Conservation (phyloP, 352 stramenopile species). For the Phytophthora brassicae region DNA sequence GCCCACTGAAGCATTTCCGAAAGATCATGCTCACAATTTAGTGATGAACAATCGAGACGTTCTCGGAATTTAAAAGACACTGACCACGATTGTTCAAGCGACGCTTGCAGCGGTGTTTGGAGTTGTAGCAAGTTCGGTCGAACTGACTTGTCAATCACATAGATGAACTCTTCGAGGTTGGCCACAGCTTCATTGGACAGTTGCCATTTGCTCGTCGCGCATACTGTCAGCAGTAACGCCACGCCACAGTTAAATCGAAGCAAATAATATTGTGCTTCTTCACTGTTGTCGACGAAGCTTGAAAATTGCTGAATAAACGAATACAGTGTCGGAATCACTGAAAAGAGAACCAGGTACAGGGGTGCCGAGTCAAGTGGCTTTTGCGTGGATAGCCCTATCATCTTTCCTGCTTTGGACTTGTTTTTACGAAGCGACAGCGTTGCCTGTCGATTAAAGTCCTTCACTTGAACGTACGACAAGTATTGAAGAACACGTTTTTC, state of each 20-base stretch:
- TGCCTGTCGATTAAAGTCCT: conserved; percentile 49
- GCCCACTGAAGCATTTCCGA: conserved; percentile 29
- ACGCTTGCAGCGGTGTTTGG: conserved; percentile 13
- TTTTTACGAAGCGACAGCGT: conserved; percentile 53
- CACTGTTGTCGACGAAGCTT: conserved; percentile 35
- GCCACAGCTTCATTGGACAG: conserved; percentile 26
- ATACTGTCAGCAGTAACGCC: conserved; percentile 37
- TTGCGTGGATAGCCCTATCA: conserved; percentile 25
- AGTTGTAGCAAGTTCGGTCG: conserved; percentile 25
- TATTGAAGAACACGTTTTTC: conserved; percentile 38
- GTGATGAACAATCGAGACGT: conserved; percentile 29
- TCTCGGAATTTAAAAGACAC: conserved; percentile 27
- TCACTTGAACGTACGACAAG: conserved; percentile 40
- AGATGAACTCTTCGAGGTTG: conserved; percentile 51
- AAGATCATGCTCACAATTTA: conserved; percentile 27
- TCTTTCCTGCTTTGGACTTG: conserved; percentile 34
- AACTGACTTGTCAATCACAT: conserved; percentile 47
- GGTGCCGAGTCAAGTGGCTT: conserved; percentile 35
- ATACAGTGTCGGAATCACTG: conserved; percentile 45
- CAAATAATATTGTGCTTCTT: conserved; percentile 28
- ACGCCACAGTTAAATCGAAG: conserved; percentile 36
- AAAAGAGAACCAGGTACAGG: conserved; percentile 46
- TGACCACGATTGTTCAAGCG: conserved; percentile 29
- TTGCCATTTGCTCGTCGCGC: conserved; percentile 37
- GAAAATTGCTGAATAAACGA: conserved; percentile 64